Evolutionary conservation across 345 rosid genomes (phyloP), one percentile per base, ranked within the genome.

Genomic region (Chamaenerion angustifolium): DNA sequence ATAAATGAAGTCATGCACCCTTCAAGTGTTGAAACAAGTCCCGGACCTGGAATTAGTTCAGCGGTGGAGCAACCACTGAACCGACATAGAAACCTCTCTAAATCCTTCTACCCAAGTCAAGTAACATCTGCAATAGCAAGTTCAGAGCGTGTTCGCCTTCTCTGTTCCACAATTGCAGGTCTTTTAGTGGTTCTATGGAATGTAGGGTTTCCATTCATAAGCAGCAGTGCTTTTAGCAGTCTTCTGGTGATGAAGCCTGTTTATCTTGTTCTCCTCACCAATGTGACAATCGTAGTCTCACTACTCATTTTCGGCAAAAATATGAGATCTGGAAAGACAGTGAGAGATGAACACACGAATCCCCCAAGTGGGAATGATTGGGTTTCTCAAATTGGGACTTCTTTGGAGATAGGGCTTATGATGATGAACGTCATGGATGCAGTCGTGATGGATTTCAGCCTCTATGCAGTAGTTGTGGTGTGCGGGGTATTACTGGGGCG

Each of bases 401-500:
- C 69, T 16, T 57, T 90, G 70, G 95, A 86, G 78, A 58, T 60
- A 3, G 80, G 71, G 51, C 60, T 81, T 64, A 60, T 78, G 63
- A 37, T 71, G 57, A 69, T 71, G 76, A 90, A 75, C 72, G 76
- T 71, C 47, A 56, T 79, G 51, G 82, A 86, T 42, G 94, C 94
- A 1, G 51, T 75, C 14, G 45, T 77, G 41, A 77, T 81, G 79
- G 94, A 86, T 64, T 79, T 76, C 58, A 78, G 88, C 58, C 55
- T 86, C 14, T 81, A 83, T 45, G 65, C 78, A 2, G 55, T 76
- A 49, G 73, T 78, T 40, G 66, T 80, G 31, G 63, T 79, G 10
- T 76, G 83, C 61, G 83, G 88, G 52, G 15, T 50, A 14, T 27
- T 31, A 31, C 37, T 31, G 0, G 37, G 37, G 8, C 8, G 10